Base-by-base conservation (phyloP, 1,284 basidiomycete species). In the Rhizoctonia solani region DNA sequence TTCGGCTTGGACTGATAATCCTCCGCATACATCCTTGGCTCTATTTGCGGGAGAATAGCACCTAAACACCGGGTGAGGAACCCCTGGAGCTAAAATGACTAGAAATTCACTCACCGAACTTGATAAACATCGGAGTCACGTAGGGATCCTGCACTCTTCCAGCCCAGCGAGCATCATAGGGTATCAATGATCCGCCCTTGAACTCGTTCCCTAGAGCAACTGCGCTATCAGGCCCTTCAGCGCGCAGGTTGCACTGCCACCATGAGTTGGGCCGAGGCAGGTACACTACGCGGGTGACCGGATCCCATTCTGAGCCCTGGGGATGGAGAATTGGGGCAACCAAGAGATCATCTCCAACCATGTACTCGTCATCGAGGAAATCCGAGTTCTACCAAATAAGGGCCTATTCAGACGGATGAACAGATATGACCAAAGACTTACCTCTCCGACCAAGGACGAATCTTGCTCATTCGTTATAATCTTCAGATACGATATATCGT, bases 261-360 rank as follows among this genome's bases (percentile, higher is more conserved):
- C 67, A 68, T 21, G 50, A 29, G 39, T 21, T 25, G 3, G 67
- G 56, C n/a, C 58, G 55, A 29, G 67, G 67, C 6, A 68, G 39
- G 47, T 68, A 68, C 1, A 54, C 56, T 4, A 30, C 41, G 19
- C 67, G 55, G 23, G 56, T 68, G 4, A 41, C 39, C 14, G 41
- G 42, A 29, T 58, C 50, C 3, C 27, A 42, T 23, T 68, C 55
- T 29, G 34, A 11, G 23, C 44, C 25, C 11, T n/a, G n/a, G n/a
- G n/a, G n/a, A n/a, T n/a, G n/a, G n/a, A 61, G 41, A n/a, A 68
- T 37, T 29, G 67, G 55, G 1, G 55, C 56, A 6, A 68, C 67
- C 23, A 68, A 56, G 4, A 68, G 32, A 37, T 68, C 67, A n/a
- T 68, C 55, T n/a, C 67, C 67, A 27, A 58, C 56, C 47, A 68